These are phyloP conservation scores for Cyclotella baltica DNA, from an alignment of 108 stramenopile genomes.

Conservation along the genomic window DNA sequence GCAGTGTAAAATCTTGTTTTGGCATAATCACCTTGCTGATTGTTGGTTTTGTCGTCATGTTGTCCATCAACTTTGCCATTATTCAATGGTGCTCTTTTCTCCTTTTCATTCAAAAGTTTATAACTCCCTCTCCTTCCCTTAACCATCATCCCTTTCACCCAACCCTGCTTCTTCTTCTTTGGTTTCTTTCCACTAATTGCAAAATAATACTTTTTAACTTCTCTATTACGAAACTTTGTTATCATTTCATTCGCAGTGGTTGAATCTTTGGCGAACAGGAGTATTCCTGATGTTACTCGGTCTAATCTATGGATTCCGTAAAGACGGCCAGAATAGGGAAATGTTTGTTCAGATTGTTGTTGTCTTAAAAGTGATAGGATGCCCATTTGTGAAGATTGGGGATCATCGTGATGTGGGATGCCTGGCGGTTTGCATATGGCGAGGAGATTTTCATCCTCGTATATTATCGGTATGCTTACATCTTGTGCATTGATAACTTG, in stretches of 20 bases:
- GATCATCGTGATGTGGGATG: conserved; percentile 76
- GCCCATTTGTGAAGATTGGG: conserved; percentile 31
- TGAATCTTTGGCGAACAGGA: conserved; percentile 76
- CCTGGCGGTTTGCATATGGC: conserved; percentile 74
- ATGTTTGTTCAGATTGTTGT: conserved; percentile 22
- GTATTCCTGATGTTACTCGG: conserved; percentile 79
- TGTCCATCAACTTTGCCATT: conserved; percentile 1
- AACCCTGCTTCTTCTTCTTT: conserved; percentile 80
- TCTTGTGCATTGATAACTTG: neutral
- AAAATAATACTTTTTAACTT: conserved; percentile 64
- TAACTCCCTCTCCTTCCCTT: conserved; percentile 76
- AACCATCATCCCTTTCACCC: conserved; percentile 75
- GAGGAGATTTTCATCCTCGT: conserved; percentile 66
- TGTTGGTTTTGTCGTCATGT: neutral
- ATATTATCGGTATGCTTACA: conserved; percentile 54
- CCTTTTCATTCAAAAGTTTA: conserved; percentile 57
- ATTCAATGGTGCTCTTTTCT: neutral
- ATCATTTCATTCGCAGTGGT: conserved; percentile 56
- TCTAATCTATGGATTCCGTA: conserved; percentile 88
- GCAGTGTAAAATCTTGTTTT: conserved; percentile 80
- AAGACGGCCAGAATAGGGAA: conserved; percentile 52
- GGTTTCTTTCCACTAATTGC: conserved; percentile 76
- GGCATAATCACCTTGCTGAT: conserved; percentile 55
- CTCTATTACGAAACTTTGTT: conserved; percentile 41
- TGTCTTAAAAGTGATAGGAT: conserved; percentile 57